These are phyloP conservation scores for Scedosporium aurantiacum DNA, from an alignment of 2,329 filamentous ascomycete species.

Conservation along the genomic window DNA sequence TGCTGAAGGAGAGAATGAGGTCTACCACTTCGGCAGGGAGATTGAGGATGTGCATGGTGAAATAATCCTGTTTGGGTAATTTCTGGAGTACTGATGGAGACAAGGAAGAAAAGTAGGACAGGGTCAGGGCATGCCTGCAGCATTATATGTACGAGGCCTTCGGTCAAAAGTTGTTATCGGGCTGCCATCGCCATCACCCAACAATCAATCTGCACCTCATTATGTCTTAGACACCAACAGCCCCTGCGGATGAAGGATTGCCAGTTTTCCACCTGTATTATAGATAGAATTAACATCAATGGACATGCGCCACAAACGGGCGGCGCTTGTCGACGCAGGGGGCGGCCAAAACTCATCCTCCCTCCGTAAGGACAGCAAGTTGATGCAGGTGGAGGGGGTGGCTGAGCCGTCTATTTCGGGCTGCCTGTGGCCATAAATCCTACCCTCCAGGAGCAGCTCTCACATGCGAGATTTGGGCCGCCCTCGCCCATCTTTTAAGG, in stretches of 20 bases:
- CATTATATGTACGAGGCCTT: no score
- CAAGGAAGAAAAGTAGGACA: neutral
- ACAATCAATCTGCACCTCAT: neutral
- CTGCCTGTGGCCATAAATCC: neutral
- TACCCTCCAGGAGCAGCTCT: neutral
- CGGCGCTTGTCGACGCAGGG: neutral
- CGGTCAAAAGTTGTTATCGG: neutral
- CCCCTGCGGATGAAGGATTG: neutral
- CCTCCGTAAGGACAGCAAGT: neutral
- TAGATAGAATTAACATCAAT: neutral
- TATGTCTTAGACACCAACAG: neutral
- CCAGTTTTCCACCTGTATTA: neutral
- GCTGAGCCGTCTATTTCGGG: no score
- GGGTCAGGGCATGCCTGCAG: neutral
- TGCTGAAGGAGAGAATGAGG: neutral
- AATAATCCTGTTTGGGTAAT: neutral
- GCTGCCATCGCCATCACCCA: neutral
- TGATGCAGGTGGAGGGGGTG: neutral
- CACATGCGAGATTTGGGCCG: neutral
- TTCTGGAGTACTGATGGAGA: neutral
- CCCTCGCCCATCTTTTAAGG: neutral
- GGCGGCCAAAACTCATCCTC: neutral
- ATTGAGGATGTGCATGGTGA: neutral
- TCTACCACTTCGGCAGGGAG: neutral
- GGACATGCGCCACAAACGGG: neutral